Evolutionary conservation across 352 stramenopile species (phyloP), one percentile per base, ranked within the genome.

Genomic region (Aphanomyces astaci): DNA sequence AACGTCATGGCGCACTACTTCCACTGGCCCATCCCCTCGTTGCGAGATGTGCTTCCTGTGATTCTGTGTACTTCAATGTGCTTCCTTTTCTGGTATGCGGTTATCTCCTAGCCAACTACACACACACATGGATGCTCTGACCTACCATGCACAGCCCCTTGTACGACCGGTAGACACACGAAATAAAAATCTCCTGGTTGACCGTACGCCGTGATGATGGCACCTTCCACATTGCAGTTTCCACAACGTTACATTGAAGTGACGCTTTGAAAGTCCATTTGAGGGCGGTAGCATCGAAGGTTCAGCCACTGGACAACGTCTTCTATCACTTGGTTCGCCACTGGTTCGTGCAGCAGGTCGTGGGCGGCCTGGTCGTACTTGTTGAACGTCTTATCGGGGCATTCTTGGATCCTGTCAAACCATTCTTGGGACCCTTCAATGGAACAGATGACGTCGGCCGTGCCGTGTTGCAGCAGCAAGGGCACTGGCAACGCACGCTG

Each of bases 291-390:
- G 27, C n/a, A 31, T 24, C 30, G 62, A 3, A 36, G 17, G 11
- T 68, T 52, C 32, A 68, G 62, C 62, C 62, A 68, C 11, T 27
- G 22, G 1, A 68, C 24, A 40, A 48, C n/a, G 36, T 68, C 62
- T 3, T 31, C 19, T 0, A 68, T 15, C 15, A 68, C 62, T 30
- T 40, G 39, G 45, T 46, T 46, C 3, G 62, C 43, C 22, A 59
- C 33, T 4, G 62, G 32, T 49, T 68, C 62, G 48, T 68, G 62
- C 32, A 68, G 45, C 24, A 68, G 62, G 36, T 68, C 62, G 32
- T 68, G 62, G 45, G 19, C 49, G 5, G 62, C 43, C 10, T 46
- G 30, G 11, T 51, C 40, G 43, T 68, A 68, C 32, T 40, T 13
- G 15, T 32, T 57, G 31, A 68, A 40, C 32, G n/a, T 22, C 39